Base-by-base conservation (phyloP, 2,329 filamentous ascomycete genomes). In the Exserohilum rostratum region DNA sequence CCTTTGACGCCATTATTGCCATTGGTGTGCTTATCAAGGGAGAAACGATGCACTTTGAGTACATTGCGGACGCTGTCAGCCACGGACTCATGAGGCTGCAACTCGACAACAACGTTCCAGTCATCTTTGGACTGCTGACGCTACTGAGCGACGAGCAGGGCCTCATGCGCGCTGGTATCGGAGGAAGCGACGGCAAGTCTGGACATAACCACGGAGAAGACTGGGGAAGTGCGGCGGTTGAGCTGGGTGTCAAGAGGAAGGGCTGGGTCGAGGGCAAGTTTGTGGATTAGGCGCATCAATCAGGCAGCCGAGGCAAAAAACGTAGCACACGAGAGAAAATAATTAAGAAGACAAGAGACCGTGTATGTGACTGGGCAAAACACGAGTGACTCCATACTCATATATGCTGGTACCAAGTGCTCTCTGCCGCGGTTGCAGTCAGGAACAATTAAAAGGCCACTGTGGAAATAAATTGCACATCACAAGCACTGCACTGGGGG, bases 11-110 rank as follows among this genome's bases (percentile, higher is more conserved):
- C 59, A 87, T 99, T 61, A 93, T 99, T 64, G 92, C 95, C 48
- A 90, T 99, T 65, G 95, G 95, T 51, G 93, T 96, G 52, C 85
- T 99, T 57, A 97, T 99, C 80, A 99, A 99, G 82, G 95, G 95
- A 75, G 90, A 96, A 78, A 98, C 95, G 6, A 97, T 97, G 92
- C 95, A 99, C 79, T 99, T 99, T 71, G 95, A 99, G 79, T 98
- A 99, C 80, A 99, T 99, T 68, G 85, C 93, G 37, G 95, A 98
- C 62, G 86, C 91, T 35, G 92, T 96, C 6, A 91, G 87, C 53
- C 91, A 96, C 58, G 95, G 91, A 6, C 83, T 99, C 57, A 99
- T 99, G 95, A 87, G 91, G 61, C 87, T 98, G 55, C 92, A 96
- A 76, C 82, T 98, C 50, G 93, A 99, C 74, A 87, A 87, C 9